These are phyloP conservation scores for Orbilia ellipsospora DNA, from an alignment of 2,329 filamentous ascomycete species.

Conservation along the genomic window DNA sequence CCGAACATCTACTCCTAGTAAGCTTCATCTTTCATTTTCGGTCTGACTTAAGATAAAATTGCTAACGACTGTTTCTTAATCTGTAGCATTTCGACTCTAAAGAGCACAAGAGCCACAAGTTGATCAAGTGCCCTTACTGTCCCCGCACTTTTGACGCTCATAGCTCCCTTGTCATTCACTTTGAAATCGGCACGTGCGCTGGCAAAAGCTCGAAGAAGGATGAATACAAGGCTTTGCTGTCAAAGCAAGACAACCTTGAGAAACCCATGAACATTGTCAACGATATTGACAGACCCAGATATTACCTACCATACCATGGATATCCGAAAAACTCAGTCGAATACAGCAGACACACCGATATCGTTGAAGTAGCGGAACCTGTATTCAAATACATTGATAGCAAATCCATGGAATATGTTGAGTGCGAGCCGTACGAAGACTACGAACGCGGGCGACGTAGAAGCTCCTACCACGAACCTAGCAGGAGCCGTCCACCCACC, in stretches of 20 bases:
- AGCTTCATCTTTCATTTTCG: not conserved
- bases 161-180: conserved; percentile 51
- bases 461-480: conserved; percentile 11
- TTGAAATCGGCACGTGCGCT: conserved; percentile 51
- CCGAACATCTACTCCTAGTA: conserved; percentile 44
- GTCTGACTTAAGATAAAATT: not conserved
- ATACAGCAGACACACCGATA: conserved; percentile 40
- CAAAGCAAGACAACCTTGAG: conserved; percentile 43
- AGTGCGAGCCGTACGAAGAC: conserved; percentile 24
- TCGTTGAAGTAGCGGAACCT: conserved; percentile 38
- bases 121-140: conserved; percentile 53
- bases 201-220: conserved; percentile 47
- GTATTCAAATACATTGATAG: conserved; percentile 51
- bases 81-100: conserved; percentile 44
- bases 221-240: conserved; percentile 33
- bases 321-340: conserved; percentile 51
- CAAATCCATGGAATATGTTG: conserved; percentile 47
- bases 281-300: conserved; percentile 41
- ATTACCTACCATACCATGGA: conserved; percentile 50
- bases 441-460: conserved; percentile 28
- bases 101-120: conserved; percentile 49
- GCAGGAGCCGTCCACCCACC: conserved; percentile 13
- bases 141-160: conserved; percentile 50
- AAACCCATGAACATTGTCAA: conserved; percentile 49
- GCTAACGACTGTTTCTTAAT: conserved; percentile 1